Percentiles rank a stretch among this genome's conserved stretches.
Evolutionary conservation across 331 rosid species (phyloP).

Genomic region (Acacia concinna): DNA sequence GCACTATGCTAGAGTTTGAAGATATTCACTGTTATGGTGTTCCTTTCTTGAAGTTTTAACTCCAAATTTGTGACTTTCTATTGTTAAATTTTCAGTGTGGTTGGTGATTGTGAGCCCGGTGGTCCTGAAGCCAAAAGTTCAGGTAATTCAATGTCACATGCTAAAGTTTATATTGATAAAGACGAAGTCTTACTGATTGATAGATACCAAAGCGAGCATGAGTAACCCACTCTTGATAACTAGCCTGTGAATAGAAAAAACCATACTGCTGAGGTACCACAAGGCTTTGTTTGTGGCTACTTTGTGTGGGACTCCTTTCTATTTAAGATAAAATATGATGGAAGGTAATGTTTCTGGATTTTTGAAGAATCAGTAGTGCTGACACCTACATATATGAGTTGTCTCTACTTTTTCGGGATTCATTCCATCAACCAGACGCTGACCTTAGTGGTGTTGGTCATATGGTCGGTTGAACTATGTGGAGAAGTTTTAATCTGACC

Average conservation of each 20-base stretch:
- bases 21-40: neutral
- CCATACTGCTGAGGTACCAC: neutral
- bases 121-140: constrained; percentile 39
- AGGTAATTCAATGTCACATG: constrained; percentile 50
- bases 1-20: neutral
- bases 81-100: constrained; percentile 58
- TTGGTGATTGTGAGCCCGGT: constrained; percentile 57
- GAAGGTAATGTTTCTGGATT: neutral
- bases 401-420: neutral
- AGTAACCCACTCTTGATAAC: neutral
- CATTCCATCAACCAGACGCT: neutral
- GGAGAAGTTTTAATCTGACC: constrained; percentile 11
- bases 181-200: neutral
- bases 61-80: constrained; percentile 9
- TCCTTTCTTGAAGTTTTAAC: constrained; percentile 15
- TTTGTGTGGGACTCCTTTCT: neutral
- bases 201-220: neutral
- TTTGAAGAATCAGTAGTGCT: neutral
- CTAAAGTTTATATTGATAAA: constrained; percentile 3
- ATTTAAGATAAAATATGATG: neutral
- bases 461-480: constrained; percentile 8
- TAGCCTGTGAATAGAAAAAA: neutral
- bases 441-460: neutral
- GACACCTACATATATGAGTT: neutral
- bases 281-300: neutral